These are phyloP conservation scores for Scheffersomyces amazonensis DNA, from an alignment of 805 yeast genomes.

Conservation along the genomic window DNA sequence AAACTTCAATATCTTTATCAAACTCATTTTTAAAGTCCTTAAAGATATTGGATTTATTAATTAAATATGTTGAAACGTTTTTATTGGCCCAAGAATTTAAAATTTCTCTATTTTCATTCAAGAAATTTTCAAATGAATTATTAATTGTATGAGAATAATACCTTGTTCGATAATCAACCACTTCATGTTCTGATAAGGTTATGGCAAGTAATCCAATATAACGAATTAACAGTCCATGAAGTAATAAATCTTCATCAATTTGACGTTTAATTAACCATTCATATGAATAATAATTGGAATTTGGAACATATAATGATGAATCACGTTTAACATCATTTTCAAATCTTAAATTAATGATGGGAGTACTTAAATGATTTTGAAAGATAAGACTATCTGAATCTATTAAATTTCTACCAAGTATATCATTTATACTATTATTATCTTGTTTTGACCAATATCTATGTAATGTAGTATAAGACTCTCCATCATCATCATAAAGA, in stretches of 20 bases:
- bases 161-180: constrained; percentile 24
- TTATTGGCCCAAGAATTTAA: constrained; percentile 19
- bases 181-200: constrained; percentile 38
- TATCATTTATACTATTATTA: constrained; percentile 26
- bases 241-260: constrained; percentile 20
- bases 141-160: constrained; percentile 17
- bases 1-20: constrained; percentile 1
- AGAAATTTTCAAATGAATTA: constrained; percentile 14
- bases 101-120: constrained; percentile 5
- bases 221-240: constrained; percentile 35
- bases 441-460: constrained; percentile 36
- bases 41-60: constrained; percentile 18
- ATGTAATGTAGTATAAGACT: constrained; percentile 24
- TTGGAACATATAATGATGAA: constrained; percentile 26
- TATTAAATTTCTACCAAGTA: constrained; percentile 22
- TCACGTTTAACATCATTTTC: constrained; percentile 26
- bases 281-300: constrained; percentile 31
- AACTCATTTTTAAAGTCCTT: constrained; percentile 14
- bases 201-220: constrained; percentile 35
- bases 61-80: constrained; percentile 13
- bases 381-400: constrained; percentile 27
- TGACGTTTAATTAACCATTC: constrained; percentile 28
- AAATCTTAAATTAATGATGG: constrained; percentile 32
- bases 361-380: constrained; percentile 27
- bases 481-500: constrained; percentile 14